Base-by-base conservation (phyloP, 768 basidiomycete species). In the Tubosaeta sp. region DNA sequence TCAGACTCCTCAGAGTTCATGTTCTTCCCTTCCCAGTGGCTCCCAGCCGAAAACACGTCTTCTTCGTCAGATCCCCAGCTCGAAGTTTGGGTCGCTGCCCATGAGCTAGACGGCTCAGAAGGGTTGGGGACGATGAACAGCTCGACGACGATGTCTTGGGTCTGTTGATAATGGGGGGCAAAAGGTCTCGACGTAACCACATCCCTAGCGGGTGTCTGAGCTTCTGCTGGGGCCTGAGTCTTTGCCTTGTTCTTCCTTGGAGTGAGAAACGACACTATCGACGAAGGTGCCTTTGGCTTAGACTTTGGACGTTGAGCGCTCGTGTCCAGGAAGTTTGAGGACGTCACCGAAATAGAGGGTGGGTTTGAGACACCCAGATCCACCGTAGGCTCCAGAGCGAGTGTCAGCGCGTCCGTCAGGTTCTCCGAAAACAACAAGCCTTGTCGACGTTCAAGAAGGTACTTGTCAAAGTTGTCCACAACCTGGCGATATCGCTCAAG, bases 341-440 rank as follows among this genome's bases (percentile, higher is more conserved):
- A 71, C 12, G 69, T 50, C n/a, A 61, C 51, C 25, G 62, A 56
- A 38, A 61, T 54, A 34, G 63, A 55, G 37, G 53, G 56, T 14
- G 56, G 45, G n/a, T 46, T 51, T 19, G 46, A 45, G 46, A 55
- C 47, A 22, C 54, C 66, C 12, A 74, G 66, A 48, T 82, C 78
- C 16, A 80, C 74, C 3, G 76, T 72, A 22, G 88, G 68, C 52
- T 93, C 86, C 50, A 93, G 72, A 13, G 76, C 78, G 43, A 92
- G 73, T 42, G 78, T 86, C 52, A 97, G 74, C 4, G 95, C 95
- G 61, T 97, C 95, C 7, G 85, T 88, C 33, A 97, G 72, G 65
- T 94, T 94, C 71, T 97, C 94, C 4, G 88, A 87, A 68, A 95
- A 97, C 16, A 95, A 71, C 9, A 98, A 76, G 2, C 94, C 95